Evolutionary conservation across 2,329 filamentous ascomycete genomes (phyloP).

Genomic region (Ciborinia camelliae): DNA sequence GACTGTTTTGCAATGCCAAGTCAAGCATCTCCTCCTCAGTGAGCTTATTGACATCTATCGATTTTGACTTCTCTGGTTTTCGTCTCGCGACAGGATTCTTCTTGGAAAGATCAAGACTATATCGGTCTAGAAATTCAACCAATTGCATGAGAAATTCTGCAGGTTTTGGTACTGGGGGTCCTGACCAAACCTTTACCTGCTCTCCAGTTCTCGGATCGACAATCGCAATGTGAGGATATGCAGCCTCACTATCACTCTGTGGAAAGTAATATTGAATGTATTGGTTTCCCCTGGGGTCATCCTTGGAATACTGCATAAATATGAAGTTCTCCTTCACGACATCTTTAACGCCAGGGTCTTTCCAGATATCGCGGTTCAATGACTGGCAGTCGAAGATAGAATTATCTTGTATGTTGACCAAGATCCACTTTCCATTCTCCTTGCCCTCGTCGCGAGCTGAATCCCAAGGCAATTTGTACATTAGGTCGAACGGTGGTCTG

Average conservation of each 20-base stretch:
- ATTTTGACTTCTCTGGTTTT: slow-evolving; percentile 65
- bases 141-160: slow-evolving; percentile 86
- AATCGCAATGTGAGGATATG: slow-evolving; percentile 94
- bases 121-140: slow-evolving; percentile 94
- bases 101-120: slow-evolving; percentile 81
- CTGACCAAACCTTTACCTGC: slow-evolving; percentile 95
- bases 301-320: slow-evolving; percentile 91
- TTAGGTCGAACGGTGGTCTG: slow-evolving; percentile 86
- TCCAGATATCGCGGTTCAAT: slow-evolving; percentile 94
- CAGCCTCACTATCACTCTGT: slow-evolving; percentile 74
- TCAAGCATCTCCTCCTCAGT: slow-evolving; percentile 97
- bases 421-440: slow-evolving; percentile 85
- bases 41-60: slow-evolving; percentile 78
- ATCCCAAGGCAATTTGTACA: slow-evolving; percentile 77
- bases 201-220: slow-evolving; percentile 94
- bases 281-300: slow-evolving; percentile 71
- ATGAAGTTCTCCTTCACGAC: slow-evolving; percentile 89
- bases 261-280: slow-evolving; percentile 90
- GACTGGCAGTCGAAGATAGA: slow-evolving; percentile 93
- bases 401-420: slow-evolving; percentile 93
- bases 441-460: slow-evolving; percentile 81
- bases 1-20: slow-evolving; percentile 85
- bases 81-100: slow-evolving; percentile 88
- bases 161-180: slow-evolving; percentile 70
- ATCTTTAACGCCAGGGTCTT: slow-evolving; percentile 73